These are phyloP conservation scores for slime mould (Dictyostelium discoideum) DNA, from an alignment of 78 protist species.

Conservation along the genomic window DNA sequence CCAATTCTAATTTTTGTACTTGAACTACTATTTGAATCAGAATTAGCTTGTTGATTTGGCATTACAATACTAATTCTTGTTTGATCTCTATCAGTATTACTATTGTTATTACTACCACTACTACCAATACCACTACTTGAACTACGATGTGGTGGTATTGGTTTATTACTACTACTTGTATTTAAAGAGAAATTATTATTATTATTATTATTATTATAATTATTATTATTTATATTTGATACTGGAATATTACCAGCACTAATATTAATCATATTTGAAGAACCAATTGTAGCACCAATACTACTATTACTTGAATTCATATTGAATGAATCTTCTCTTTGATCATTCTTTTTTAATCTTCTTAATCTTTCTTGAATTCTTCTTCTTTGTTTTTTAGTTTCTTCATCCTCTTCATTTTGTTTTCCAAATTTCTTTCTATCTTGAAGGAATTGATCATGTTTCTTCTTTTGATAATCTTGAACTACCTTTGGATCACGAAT, in stretches of 20 bases:
- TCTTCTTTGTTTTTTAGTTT: constrained; percentile 17
- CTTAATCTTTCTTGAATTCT: constrained; percentile 4
- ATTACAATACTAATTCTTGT: background rate
- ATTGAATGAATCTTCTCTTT: background rate
- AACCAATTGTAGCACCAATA: background rate
- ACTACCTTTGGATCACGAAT: constrained; percentile 67
- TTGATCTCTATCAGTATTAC: background rate
- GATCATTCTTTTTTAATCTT: constrained; percentile 5
- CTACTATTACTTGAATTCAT: background rate
- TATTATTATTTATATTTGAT: background rate
- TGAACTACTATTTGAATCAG: background rate
- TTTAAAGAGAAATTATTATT: background rate
- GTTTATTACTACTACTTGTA: constrained; percentile 1
- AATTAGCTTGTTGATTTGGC: background rate
- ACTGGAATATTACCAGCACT: constrained; percentile 39
- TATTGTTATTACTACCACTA: background rate
- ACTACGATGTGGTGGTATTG: background rate
- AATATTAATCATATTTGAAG: background rate
- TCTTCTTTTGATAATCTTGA: constrained; percentile 47
- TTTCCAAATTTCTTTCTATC: constrained; percentile 28
- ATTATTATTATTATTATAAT: no score
- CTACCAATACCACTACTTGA: background rate
- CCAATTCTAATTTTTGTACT: constrained; percentile 13
- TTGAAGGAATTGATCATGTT: background rate
- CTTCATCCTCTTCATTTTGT: constrained; percentile 8